These are phyloP conservation scores for Lentinula novae-zelandiae DNA, from an alignment of 1,284 basidiomycete species.

Conservation along the genomic window DNA sequence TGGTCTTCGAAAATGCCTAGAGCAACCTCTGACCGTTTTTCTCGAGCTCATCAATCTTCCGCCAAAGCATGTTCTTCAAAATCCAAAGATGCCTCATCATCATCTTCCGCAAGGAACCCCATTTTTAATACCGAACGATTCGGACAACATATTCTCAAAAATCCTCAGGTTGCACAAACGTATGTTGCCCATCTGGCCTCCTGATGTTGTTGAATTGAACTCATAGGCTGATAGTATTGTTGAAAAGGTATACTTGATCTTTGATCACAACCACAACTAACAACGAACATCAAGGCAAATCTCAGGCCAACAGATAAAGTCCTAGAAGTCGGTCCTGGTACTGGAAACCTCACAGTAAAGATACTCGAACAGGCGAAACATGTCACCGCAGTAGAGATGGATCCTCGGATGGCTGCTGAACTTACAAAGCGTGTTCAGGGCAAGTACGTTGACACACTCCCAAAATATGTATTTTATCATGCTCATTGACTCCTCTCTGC, in stretches of 20 bases:
- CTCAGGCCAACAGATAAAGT: conserved; percentile 94
- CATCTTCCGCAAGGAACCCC: conserved; percentile 64
- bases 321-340: conserved; percentile 97
- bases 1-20: conserved; percentile 67
- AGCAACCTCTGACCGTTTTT: conserved; percentile 83
- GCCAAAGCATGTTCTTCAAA: conserved; percentile 52
- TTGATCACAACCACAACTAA: background rate
- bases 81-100: conserved; percentile 34
- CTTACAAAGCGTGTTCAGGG: conserved; percentile 97
- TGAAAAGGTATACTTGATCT: conserved; percentile 47
- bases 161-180: conserved; percentile 87
- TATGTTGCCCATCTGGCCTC: conserved; percentile 35
- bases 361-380: conserved; percentile 94
- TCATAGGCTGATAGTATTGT: conserved; percentile 58
- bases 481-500: conserved; percentile 5
- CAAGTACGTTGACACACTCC: conserved; percentile 69
- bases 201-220: conserved; percentile 9
- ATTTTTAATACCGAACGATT: conserved; percentile 93
- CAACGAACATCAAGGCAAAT: conserved; percentile 60
- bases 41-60: conserved; percentile 70
- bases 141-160: conserved; percentile 97
- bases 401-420: conserved; percentile 98
- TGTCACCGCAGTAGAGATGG: conserved; percentile 96
- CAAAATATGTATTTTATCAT: background rate
- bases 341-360: conserved; percentile 93